These are phyloP conservation scores for Hordeum pubiflorum DNA, from an alignment of 202 grass and related monocot genomes.

Conservation along the genomic window DNA sequence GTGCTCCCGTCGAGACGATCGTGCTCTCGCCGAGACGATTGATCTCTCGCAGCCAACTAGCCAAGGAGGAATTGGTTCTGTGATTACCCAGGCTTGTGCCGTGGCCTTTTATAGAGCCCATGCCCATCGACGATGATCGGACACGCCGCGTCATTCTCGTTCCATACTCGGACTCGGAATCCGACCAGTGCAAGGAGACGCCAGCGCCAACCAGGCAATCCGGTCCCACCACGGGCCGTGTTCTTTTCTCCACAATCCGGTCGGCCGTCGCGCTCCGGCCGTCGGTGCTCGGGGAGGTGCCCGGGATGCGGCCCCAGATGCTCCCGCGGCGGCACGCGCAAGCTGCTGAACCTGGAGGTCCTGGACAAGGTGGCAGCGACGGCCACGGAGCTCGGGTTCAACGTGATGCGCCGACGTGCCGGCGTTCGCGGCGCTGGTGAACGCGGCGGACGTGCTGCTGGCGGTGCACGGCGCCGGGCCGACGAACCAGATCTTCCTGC, in stretches of 20 bases:
- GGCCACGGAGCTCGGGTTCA: slow-evolving; percentile 47
- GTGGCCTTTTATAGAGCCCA: too few species aligned
- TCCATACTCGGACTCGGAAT: too few species aligned
- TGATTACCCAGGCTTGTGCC: too few species aligned
- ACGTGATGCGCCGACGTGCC: slow-evolving; percentile 42
- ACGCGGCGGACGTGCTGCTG: slow-evolving; percentile 59
- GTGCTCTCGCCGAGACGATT: too few species aligned
- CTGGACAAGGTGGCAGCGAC: slow-evolving; percentile 11
- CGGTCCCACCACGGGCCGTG: too few species aligned
- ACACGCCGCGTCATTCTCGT: too few species aligned
- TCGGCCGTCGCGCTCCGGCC: neutral
- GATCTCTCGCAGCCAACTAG: too few species aligned
- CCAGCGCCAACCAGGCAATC: too few species aligned
- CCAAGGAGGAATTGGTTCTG: too few species aligned
- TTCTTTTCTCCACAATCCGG: neutral
- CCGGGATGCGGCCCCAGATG: slow-evolving; percentile 45
- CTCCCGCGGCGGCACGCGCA: slow-evolving; percentile 39
- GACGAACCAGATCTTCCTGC: slow-evolving; percentile 80
- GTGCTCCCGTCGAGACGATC: too few species aligned
- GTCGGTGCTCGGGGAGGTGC: slow-evolving; percentile 32
- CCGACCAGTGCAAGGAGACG: too few species aligned
- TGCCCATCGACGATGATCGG: too few species aligned
- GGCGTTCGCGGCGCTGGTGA: slow-evolving; percentile 38
- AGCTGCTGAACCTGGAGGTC: slow-evolving; percentile 39
- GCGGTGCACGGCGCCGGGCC: slow-evolving; percentile 80